Evolutionary conservation across 176 grass and related monocot species (phyloP).

Genomic region (Aegilops umbellulata): DNA sequence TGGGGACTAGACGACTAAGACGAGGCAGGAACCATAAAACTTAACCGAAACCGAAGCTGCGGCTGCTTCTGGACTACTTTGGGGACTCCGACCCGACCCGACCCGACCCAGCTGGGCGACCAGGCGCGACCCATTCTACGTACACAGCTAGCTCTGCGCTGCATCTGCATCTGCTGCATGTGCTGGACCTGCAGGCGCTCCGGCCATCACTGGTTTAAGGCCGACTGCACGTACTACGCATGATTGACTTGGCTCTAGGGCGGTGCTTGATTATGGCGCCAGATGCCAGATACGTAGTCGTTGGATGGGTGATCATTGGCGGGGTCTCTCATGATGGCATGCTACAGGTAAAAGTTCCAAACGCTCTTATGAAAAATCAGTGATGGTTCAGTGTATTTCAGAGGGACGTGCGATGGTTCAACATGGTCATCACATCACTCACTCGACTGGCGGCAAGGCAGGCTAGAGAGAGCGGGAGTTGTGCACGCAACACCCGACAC

Average conservation of each 20-base stretch:
- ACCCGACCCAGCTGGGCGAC: neutral
- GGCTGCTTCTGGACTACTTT: neutral
- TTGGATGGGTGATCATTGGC: no score
- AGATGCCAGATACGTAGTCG: neutral
- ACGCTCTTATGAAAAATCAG: no score
- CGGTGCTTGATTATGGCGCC: neutral
- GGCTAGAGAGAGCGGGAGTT: neutral
- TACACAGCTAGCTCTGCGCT: neutral
- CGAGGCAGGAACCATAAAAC: neutral
- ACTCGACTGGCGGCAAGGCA: neutral
- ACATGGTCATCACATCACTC: no score
- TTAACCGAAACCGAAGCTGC: neutral
- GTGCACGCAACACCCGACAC: conserved; percentile 1
- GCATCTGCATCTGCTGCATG: neutral
- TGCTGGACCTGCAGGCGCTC: neutral
- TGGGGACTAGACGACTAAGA: neutral
- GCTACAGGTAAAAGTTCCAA: no score
- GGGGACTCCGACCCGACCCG: neutral
- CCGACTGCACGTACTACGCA: neutral
- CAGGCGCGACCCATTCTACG: neutral
- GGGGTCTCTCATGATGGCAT: no score
- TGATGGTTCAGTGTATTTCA: no score
- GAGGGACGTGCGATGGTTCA: no score
- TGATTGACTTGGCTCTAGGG: neutral
- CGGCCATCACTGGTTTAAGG: neutral